Base-by-base conservation (phyloP, 176 grass and related monocot species). In the Avena eriantha region DNA sequence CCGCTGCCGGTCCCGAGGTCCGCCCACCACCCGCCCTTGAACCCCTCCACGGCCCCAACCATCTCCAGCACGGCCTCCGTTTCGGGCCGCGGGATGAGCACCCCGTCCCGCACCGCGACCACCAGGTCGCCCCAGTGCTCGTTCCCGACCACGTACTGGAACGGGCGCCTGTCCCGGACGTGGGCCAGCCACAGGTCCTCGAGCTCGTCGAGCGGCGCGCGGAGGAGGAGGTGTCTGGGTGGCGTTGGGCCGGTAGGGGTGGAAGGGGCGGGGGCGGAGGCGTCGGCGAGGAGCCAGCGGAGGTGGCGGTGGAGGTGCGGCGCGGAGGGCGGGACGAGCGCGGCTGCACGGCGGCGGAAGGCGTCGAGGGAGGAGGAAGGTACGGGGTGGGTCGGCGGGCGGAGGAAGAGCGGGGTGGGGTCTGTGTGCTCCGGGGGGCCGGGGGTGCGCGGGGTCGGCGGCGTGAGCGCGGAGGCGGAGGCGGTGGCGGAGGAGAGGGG, bases 61-160 rank as follows among this genome's bases (percentile, higher is more conserved):
- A 91, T 29, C 35, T 95, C 92, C 10, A 96, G 82, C 33, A 98
- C 56, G 31, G 91, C 85, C 93, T 96, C 93, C 61, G 96, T 98
- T 92, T 98, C 96, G 13, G 90, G 92, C 45, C 96, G 89, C 57
- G 96, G 96, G 58, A 98, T 91, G 88, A 98, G 81, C 76, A 96
- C 96, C 23, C 96, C 92, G 31, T 96, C 96, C 26, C 75, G 12
- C 10, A 98, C 93, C 0, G 86, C 86, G 31, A 98, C 78, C 41
- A 98, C 92, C 64, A 98, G 55, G 72, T 88, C 96, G 56, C 90
- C 85, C 96, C 96, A 98, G 81, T 98, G 96, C 92, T 98, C 93
- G 79, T 92, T 95, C 73, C 96, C 93, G 0, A 98, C 93, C 36
- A 98, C 86, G 87, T 98, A 98, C 90, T 98, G 96, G 78, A 98